These are phyloP conservation scores for Dissophora globulifera DNA, from an alignment of 192 early-diverging fungal species.

Conservation along the genomic window DNA sequence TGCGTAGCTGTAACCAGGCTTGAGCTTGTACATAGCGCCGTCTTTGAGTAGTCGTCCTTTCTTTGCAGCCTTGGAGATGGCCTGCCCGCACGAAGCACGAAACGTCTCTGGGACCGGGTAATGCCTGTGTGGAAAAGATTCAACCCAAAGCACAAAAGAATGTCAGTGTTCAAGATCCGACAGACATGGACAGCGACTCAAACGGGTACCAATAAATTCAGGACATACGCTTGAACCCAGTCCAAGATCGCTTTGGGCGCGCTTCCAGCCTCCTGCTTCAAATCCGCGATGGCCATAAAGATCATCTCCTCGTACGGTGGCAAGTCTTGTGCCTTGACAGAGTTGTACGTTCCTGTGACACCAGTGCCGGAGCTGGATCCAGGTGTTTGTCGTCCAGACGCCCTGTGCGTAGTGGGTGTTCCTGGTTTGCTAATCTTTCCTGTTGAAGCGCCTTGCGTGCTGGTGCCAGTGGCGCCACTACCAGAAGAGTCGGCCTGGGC, in stretches of 20 bases:
- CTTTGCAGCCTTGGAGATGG: slow-evolving; percentile 60
- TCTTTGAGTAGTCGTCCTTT: slow-evolving; percentile 59
- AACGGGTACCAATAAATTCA: no score
- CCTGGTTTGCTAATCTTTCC: slow-evolving; percentile 11
- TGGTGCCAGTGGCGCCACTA: neutral
- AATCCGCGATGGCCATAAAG: slow-evolving; percentile 54
- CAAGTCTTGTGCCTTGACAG: slow-evolving; percentile 44
- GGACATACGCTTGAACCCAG: slow-evolving; percentile 56
- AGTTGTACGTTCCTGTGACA: slow-evolving; percentile 10
- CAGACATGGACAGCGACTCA: no score
- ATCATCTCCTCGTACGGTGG: slow-evolving; percentile 66
- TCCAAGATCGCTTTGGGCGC: slow-evolving; percentile 58
- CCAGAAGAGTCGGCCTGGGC: neutral
- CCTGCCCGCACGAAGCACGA: slow-evolving; percentile 57
- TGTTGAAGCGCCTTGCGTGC: neutral
- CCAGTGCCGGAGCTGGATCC: slow-evolving; percentile 12
- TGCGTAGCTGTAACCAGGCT: slow-evolving; percentile 56
- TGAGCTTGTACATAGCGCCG: slow-evolving; percentile 57
- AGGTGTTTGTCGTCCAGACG: slow-evolving; percentile 11
- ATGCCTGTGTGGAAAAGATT: slow-evolving; percentile 34
- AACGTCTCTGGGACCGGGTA: slow-evolving; percentile 59
- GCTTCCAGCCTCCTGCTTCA: slow-evolving; percentile 54
- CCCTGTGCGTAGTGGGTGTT: slow-evolving; percentile 12
- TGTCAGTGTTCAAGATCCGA: neutral
- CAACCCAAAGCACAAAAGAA: neutral